Evolutionary conservation across 2,329 filamentous ascomycete species (phyloP), one percentile per base, ranked within the genome.

Genomic region (Trichophaea hybrida): DNA sequence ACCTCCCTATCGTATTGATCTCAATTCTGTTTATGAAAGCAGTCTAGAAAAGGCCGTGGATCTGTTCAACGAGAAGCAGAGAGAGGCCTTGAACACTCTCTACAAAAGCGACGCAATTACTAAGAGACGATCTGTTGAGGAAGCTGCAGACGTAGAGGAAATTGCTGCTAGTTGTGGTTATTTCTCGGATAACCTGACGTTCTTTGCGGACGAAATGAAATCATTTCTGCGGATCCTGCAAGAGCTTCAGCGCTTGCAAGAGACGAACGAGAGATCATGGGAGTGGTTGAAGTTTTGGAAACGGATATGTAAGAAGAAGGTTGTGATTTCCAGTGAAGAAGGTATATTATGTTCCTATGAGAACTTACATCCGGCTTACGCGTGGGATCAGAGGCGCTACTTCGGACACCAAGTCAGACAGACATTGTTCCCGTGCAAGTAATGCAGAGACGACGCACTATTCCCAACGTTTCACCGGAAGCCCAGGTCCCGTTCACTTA

Each of bases 101-200:
- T 97, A 98, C 72, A 82, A 80, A 64, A 86, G 80, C 55, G 88
- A 89, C 61, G 83, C 89, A 67, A 76, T 89, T 43, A 81, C 80
- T 8, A 81, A 81, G 60, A 76, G 82, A 2, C 79, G 82, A 46
- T 83, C 85, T 0, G 78, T 88, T 56, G 85, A 85, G 63, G 79
- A 91, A 6, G 85, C 94, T 69, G 93, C 91, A 1, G 93, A 97
- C 71, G 89, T 95, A 59, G 93, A 98, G 71, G 93, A 98, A 72
- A 90, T 97, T 8, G 90, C 91, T 44, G 91, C 93, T n/a, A 94
- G 90, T 59, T 98, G 93, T 69, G 91, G 93, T 0, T 90, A 97
- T 72, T 98, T 97, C 70, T 91, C 87, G 69, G 96, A 93, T 70
- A 94, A 86, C 48, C 76, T 98, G 32, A 81, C 93, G 64, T 86